These are phyloP conservation scores for Fraxinus anomala DNA, from an alignment of 257 asterid genomes.

Conservation along the genomic window DNA sequence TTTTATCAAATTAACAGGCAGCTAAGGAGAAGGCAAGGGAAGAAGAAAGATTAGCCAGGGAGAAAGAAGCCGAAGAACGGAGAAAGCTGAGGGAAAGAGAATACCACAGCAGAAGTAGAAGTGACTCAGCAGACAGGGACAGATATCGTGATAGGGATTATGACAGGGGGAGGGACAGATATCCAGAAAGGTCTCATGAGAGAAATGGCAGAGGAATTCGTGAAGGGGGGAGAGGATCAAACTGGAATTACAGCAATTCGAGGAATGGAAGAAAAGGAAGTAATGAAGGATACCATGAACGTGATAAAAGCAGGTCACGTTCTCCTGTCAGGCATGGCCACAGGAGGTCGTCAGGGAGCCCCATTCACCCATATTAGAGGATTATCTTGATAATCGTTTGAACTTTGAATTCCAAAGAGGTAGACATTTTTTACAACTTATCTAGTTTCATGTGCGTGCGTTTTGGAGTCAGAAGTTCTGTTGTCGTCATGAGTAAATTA, in stretches of 20 bases:
- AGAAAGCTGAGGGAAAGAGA: constrained; percentile 80
- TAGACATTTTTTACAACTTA: constrained; percentile 58
- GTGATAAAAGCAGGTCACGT: constrained; percentile 80
- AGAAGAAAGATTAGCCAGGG: constrained; percentile 78
- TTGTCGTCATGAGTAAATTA: constrained; percentile 69
- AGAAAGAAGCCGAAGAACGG: constrained; percentile 85
- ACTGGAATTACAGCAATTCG: constrained; percentile 53
- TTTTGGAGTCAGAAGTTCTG: constrained; percentile 50
- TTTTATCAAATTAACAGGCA: constrained; percentile 49
- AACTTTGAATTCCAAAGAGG: constrained; percentile 74
- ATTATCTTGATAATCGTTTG: constrained; percentile 50
- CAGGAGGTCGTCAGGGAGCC: constrained; percentile 71
- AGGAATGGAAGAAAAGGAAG: constrained; percentile 78
- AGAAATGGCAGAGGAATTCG: constrained; percentile 67
- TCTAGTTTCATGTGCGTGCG: constrained; percentile 51
- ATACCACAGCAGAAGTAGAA: constrained; percentile 54
- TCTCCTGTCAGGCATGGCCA: constrained; percentile 70
- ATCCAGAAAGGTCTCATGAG: constrained; percentile 54
- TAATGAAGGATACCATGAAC: constrained; percentile 69
- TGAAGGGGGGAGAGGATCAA: constrained; percentile 58
- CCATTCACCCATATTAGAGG: constrained; percentile 57
- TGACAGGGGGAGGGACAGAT: constrained; percentile 54
- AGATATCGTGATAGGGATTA: constrained; percentile 58
- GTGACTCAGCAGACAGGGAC: constrained; percentile 81
- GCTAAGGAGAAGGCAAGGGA: constrained; percentile 82